Percentiles rank a stretch among this genome's conserved stretches.
Conservation (phyloP, 148 eudicot genomes). For the Silene conica region DNA sequence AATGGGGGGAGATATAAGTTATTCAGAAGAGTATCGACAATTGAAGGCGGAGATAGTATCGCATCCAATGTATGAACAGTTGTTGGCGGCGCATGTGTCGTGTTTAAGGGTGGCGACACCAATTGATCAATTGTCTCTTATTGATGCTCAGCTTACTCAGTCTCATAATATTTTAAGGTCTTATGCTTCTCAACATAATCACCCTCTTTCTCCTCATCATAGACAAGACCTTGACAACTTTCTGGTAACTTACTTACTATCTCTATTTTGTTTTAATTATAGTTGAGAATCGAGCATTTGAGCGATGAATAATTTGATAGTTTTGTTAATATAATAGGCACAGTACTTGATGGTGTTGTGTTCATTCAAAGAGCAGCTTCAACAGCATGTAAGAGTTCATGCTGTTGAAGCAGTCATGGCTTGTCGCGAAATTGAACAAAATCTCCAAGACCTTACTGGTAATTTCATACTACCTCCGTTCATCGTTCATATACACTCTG, state of each 20-base stretch:
- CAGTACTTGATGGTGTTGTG: constrained; percentile 80
- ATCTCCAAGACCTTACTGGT: constrained; percentile 81
- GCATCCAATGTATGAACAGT: constrained; percentile 83
- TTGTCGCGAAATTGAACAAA: constrained; percentile 90
- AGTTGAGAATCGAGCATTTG: no score
- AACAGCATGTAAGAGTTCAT: constrained; percentile 95
- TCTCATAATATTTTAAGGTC: constrained; percentile 63
- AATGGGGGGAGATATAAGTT: constrained; percentile 23
- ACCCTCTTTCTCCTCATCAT: constrained; percentile 58
- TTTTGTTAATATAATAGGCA: constrained; percentile 36
- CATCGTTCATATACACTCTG: no score
- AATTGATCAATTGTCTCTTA: constrained; percentile 76
- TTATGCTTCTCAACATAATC: constrained; percentile 49
- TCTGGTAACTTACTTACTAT: constrained; percentile 37
- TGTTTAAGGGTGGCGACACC: constrained; percentile 93
- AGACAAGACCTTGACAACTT: constrained; percentile 89
- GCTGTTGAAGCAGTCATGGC: constrained; percentile 98
- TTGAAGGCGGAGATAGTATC: constrained; percentile 66
- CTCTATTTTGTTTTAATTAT: no score
- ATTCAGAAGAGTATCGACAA: constrained; percentile 29
- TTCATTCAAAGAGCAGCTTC: constrained; percentile 88
- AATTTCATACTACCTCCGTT: no score
- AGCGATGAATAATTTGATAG: not conserved
- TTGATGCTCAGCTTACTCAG: constrained; percentile 74
- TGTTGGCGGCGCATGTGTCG: constrained; percentile 73